Evolutionary conservation across 352 stramenopile species (phyloP), one percentile per base, ranked within the genome.

Genomic region (Phytophthora agathidicida): DNA sequence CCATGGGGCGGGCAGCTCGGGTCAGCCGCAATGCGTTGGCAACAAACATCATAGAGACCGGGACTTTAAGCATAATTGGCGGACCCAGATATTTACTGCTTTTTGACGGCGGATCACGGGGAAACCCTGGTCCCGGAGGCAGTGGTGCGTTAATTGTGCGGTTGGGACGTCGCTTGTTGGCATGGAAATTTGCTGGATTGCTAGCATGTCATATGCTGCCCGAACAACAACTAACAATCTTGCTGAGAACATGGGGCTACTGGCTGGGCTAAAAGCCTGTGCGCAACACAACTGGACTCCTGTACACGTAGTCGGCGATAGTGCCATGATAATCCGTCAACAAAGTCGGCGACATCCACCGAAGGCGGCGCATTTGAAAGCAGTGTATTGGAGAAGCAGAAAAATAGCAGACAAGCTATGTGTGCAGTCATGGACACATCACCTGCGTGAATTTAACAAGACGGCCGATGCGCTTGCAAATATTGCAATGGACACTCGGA

Each of bases 311-410:
- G 16, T 53, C 17, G 32, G 44, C 10, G 44, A 53, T 32, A 42
- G 32, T 14, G 30, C 10, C 4, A 53, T 53, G 44, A 53, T 32
- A 9, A 53, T 53, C 8, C 3, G 19, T 7, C 44, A 53, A 30
- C 28, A 51, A 1, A 32, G 7, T 7, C n/a, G 7, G 7, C 14
- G 28, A 7, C 38, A 13, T 5, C 27, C 26, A 7, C 43, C 43
- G 17, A 38, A 30, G 6, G 43, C 43, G 7, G n/a, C 26, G 13
- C 43, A 51, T 27, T 16, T 51, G 2, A 26, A 28, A 17, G 7
- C 1, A 14, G 17, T 51, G 1, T 51, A 51, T 19, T 39, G 43
- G 27, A 27, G 28, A 8, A 19, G 17, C 17, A 37, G 43, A 30
- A 10, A 26, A 3, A 1, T 24, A 5, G 24, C 26, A n/a, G 41